These are phyloP conservation scores for Aurinia saxatilis DNA, from an alignment of 345 rosid genomes.

Conservation along the genomic window DNA sequence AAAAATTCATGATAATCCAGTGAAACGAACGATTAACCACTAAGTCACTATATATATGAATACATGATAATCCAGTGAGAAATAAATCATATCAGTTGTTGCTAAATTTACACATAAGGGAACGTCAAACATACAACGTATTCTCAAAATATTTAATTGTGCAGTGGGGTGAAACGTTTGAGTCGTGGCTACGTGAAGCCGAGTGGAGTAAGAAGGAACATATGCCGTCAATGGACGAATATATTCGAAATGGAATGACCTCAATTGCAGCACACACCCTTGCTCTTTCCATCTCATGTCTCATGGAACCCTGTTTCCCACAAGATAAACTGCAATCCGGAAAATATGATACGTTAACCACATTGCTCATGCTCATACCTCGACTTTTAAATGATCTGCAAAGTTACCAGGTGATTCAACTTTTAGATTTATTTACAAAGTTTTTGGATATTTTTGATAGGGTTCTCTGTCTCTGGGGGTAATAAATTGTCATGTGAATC, in stretches of 20 bases:
- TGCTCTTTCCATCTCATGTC: constrained; percentile 30
- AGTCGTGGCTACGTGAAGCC: constrained; percentile 54
- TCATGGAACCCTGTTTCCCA: constrained; percentile 21
- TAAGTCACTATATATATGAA: too few relatives aligned
- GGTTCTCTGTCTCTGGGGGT: too few relatives aligned
- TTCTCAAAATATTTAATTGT: neutral
- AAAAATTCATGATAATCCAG: too few relatives aligned
- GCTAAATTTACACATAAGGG: too few relatives aligned
- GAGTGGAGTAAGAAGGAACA: constrained; percentile 40
- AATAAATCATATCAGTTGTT: too few relatives aligned
- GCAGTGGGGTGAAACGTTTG: constrained; percentile 67
- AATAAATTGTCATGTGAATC: too few relatives aligned
- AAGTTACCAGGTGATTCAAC: constrained; percentile 38
- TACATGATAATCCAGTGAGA: too few relatives aligned
- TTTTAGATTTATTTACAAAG: too few relatives aligned
- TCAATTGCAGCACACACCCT: constrained; percentile 42
- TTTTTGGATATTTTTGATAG: too few relatives aligned
- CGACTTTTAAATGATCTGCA: constrained; percentile 57
- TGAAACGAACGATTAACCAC: too few relatives aligned
- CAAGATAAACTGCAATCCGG: constrained; percentile 21
- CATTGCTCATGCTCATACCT: constrained; percentile 40
- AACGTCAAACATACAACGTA: neutral
- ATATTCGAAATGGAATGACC: constrained; percentile 38
- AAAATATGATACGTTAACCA: constrained; percentile 35
- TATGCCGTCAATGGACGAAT: constrained; percentile 35